These are phyloP conservation scores for Coemansia aciculifera DNA, from an alignment of 192 early-diverging fungal genomes.

Conservation along the genomic window DNA sequence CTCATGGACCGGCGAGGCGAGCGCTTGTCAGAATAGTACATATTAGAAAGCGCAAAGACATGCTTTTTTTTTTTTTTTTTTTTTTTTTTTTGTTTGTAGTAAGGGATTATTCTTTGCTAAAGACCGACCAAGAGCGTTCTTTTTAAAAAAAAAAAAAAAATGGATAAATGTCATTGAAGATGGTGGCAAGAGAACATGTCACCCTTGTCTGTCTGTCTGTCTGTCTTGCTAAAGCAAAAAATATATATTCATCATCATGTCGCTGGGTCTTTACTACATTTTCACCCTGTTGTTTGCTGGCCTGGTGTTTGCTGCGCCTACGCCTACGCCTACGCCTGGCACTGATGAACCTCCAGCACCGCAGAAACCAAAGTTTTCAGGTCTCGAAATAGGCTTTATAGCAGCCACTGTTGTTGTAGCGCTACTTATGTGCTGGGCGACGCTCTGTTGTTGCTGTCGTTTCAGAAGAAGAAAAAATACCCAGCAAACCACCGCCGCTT, in stretches of 20 bases:
- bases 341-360: not conserved
- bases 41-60: not conserved
- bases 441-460: not conserved
- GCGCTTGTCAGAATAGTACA: not conserved
- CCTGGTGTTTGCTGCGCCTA: not conserved
- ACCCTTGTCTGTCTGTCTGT: not conserved
- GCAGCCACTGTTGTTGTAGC: not conserved
- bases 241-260: not conserved
- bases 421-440: not conserved
- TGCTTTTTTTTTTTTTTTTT: not conserved
- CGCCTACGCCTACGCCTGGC: not conserved
- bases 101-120: not conserved
- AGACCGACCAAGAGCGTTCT: not conserved
- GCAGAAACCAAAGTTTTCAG: not conserved
- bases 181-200: not conserved
- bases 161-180: not conserved
- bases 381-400: not conserved
- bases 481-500: not conserved
- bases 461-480: not conserved
- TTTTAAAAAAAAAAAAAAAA: not conserved
- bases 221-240: not conserved
- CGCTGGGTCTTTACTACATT: not conserved
- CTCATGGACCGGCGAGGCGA: conserved; percentile 13
- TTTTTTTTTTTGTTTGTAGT: conserved; percentile 7
- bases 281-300: not conserved